phyloP scores from a whole-genome alignment of 768 basidiomycete species.

The Pleurotus giganteus region DNA sequence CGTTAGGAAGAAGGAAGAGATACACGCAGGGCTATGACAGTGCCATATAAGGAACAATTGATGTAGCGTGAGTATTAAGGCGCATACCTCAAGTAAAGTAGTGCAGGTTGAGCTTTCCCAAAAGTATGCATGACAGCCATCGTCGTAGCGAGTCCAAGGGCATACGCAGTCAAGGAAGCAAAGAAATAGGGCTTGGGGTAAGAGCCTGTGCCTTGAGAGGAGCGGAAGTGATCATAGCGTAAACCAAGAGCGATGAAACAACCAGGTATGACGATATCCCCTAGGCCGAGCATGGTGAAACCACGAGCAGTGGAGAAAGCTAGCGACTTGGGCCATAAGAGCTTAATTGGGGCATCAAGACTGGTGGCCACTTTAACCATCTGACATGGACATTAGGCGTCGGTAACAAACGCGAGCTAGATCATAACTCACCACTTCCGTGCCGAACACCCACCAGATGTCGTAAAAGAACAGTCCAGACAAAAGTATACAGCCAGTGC shows the following conservation, averaged over 20 bases:
- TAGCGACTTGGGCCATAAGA: slow-evolving; percentile 79
- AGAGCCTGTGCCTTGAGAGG: slow-evolving; percentile 22
- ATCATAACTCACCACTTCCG: slow-evolving; percentile 63
- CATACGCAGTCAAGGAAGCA: slow-evolving; percentile 67
- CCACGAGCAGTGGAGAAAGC: slow-evolving; percentile 49
- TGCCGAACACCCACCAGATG: slow-evolving; percentile 93
- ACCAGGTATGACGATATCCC: slow-evolving; percentile 72
- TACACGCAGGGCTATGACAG: slow-evolving; percentile 67
- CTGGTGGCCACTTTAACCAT: slow-evolving; percentile 93
- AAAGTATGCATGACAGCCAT: slow-evolving; percentile 85
- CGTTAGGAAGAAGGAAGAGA: slow-evolving; percentile 62
- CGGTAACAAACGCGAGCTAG: neutral
- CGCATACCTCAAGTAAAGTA: slow-evolving; percentile 84
- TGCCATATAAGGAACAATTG: neutral
- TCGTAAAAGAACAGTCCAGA: slow-evolving; percentile 90
- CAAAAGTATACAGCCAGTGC: slow-evolving; percentile 80
- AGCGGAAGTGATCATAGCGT: slow-evolving; percentile 73
- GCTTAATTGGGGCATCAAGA: slow-evolving; percentile 91
- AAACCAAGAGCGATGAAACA: slow-evolving; percentile 81
- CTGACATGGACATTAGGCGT: slow-evolving; percentile 37
- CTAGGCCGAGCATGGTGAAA: slow-evolving; percentile 89
- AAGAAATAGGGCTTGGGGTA: slow-evolving; percentile 78
- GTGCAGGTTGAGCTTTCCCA: slow-evolving; percentile 80
- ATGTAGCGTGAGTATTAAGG: neutral
- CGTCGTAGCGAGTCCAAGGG: slow-evolving; percentile 67